A percentile compares a stretch with the other conserved stretches of the same genome.
These are phyloP conservation scores for Colletotrichum caudatum DNA, from an alignment of 2,329 filamentous ascomycete species.

Conservation along the genomic window DNA sequence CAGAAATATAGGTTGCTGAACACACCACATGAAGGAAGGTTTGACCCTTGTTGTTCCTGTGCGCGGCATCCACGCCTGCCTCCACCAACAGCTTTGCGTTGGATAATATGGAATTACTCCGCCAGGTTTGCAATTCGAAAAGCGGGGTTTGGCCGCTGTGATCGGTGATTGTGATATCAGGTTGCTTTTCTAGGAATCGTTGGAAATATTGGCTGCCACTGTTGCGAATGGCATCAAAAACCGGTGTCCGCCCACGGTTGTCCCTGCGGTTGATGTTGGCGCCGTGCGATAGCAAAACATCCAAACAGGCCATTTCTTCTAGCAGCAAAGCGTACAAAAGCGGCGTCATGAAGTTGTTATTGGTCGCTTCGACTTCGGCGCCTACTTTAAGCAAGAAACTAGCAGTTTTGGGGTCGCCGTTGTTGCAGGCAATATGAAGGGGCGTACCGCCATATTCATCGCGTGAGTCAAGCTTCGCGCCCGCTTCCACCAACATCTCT, in stretches of 20 bases:
- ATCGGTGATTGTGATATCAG: neutral
- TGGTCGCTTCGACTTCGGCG: neutral
- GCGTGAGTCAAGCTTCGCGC: neutral
- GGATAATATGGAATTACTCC: accelerated
- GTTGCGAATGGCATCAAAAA: neutral
- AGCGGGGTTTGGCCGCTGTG: neutral
- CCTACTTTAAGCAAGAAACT: neutral
- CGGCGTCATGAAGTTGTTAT: neutral
- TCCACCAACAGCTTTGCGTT: neutral
- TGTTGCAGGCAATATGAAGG: neutral
- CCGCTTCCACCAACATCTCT: neutral
- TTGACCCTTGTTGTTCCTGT: neutral
- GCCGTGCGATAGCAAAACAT: neutral
- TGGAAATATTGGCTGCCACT: accelerated
- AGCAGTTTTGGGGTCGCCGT: accelerated
- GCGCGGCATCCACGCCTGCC: neutral
- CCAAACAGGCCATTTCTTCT: too few relatives aligned
- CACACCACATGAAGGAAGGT: neutral
- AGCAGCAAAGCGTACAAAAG: neutral
- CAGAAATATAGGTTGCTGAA: accelerated
- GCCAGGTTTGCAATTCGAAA: accelerated
- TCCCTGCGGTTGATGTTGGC: neutral
- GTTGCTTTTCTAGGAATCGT: neutral
- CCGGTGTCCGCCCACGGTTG: neutral
- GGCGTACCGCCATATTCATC: accelerated